A percentile compares a stretch with the other conserved stretches of the same genome.
These are phyloP conservation scores for Vitis amurensis DNA, from an alignment of 164 flowering plant species.

Conservation along the genomic window DNA sequence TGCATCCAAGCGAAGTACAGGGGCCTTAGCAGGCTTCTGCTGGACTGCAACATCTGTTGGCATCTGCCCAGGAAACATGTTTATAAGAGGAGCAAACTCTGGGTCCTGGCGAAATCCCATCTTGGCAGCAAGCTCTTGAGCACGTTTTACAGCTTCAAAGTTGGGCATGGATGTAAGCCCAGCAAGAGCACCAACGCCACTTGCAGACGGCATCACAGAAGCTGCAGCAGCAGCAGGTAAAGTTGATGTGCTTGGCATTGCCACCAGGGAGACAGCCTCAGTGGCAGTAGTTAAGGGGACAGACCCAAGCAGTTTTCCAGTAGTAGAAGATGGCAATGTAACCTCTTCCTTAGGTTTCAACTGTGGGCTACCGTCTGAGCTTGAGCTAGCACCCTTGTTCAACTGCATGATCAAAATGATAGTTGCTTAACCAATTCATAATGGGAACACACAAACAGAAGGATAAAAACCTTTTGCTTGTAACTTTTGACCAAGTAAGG, in stretches of 20 bases:
- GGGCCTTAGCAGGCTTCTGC: conserved; percentile 91
- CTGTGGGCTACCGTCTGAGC: conserved; percentile 27
- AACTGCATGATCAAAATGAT: conserved; percentile 41
- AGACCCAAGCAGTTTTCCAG: conserved; percentile 25
- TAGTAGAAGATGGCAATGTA: conserved; percentile 26
- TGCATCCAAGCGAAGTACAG: conserved; percentile 95
- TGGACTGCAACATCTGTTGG: conserved; percentile 48
- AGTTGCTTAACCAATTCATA: not conserved
- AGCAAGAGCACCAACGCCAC: conserved; percentile 40
- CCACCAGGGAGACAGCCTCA: conserved; percentile 18
- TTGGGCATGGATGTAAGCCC: conserved; percentile 52
- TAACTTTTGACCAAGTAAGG: not conserved
- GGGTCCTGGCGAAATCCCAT: conserved; percentile 98
- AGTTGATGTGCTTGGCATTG: conserved; percentile 24
- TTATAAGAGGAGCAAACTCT: conserved; percentile 86
- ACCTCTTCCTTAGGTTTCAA: conserved; percentile 33
- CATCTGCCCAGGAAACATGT: conserved; percentile 84
- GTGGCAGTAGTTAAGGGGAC: conserved; percentile 16
- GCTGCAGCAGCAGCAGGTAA: conserved; percentile 25
- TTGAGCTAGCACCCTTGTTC: conserved; percentile 50
- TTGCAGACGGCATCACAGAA: conserved; percentile 30
- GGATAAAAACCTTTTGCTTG: not conserved
- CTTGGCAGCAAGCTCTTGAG: conserved; percentile 96
- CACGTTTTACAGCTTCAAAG: conserved; percentile 87
- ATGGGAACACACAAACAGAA: not conserved